Percentiles rank a stretch among this genome's conserved stretches.
phyloP scores from a whole-genome alignment of 2,329 filamentous ascomycete genomes.

The Stromatinia cepivora region DNA sequence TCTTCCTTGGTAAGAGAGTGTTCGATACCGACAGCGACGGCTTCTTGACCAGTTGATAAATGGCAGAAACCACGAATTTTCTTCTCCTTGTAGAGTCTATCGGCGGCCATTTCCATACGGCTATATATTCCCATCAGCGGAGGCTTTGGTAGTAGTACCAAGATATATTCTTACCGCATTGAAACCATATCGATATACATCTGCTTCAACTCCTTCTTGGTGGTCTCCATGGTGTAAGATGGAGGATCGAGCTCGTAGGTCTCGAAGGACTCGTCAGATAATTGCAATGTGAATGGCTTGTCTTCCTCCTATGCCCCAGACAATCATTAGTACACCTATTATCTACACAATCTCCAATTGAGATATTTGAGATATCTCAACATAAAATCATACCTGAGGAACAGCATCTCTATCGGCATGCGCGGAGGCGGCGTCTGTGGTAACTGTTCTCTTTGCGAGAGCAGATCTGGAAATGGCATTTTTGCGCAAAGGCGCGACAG shows the following conservation, averaged over 20 bases:
- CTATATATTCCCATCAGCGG: conserved; percentile 48
- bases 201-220: conserved; percentile 97
- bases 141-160: conserved; percentile 13
- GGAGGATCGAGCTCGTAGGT: conserved; percentile 98
- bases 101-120: conserved; percentile 99
- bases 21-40: conserved; percentile 95
- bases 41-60: conserved; percentile 95
- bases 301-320: conserved; percentile 72
- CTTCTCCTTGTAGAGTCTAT: conserved; percentile 99
- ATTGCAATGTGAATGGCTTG: conserved; percentile 84
- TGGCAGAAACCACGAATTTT: conserved; percentile 99
- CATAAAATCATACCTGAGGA: conserved; percentile 55
- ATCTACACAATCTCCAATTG: conserved; percentile 6
- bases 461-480: conserved; percentile 36
- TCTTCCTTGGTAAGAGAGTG: conserved; percentile 89
- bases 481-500: conserved; percentile 55
- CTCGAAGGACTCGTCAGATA: conserved; percentile 99
- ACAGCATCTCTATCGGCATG: conserved; percentile 79
- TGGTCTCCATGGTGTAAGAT: conserved; percentile 86
- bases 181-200: conserved; percentile 99
- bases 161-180: conserved; percentile 68
- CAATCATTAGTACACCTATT: background rate
- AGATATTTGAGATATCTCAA: conserved; percentile 17
- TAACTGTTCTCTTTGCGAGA: conserved; percentile 68
- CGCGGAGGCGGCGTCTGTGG: conserved; percentile 90